Base-by-base conservation (phyloP, 768 basidiomycete species). In the Macrocybe gigantea region DNA sequence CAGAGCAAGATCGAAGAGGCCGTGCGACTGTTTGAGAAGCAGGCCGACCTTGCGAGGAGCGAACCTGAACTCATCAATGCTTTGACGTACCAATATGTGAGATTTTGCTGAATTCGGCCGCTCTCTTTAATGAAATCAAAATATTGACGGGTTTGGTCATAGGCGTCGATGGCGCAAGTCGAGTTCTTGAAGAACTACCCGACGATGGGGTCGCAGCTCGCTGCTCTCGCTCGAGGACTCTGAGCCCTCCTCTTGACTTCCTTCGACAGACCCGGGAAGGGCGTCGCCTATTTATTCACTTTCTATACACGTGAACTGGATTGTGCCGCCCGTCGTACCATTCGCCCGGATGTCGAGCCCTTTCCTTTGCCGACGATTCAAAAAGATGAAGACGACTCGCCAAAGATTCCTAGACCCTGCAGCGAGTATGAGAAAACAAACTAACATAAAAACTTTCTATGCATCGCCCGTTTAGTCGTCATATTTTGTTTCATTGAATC, bases 1-100 rank as follows among this genome's bases (percentile, higher is more conserved):
- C 92, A 94, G 67, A 83, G 85, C 60, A 88, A 88, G 69, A 83
- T 96, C 50, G 81, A 87, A 36, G 76, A 83, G 50, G 96, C 95
- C 1, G 80, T 93, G 49, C 77, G 82, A 59, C 83, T 92, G 81
- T 96, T 99, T 57, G 78, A 82, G 62, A 77, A 79, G 61, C 88
- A 92, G 63, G 81, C 83, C 0, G 80, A 90, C 61, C 75, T 97
- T 51, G 91, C 93, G 15, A 74, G 95, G 68, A 94, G 86, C 30
- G 93, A 96, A 66, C 82, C 81, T 0, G 95, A 99, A 75, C 71
- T 99, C 51, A 72, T 82, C 8, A 80, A 79, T 56, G 83, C 84
- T 36, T 63, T 91, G 64, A 87, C 85, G 7, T 90, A 85, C 62
- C 77, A 85, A 72, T 88, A 79, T 66, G 88, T 88, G 59, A 57